Evolutionary conservation across 164 flowering plant species (phyloP).

Genomic region (Buxus sempervirens): DNA sequence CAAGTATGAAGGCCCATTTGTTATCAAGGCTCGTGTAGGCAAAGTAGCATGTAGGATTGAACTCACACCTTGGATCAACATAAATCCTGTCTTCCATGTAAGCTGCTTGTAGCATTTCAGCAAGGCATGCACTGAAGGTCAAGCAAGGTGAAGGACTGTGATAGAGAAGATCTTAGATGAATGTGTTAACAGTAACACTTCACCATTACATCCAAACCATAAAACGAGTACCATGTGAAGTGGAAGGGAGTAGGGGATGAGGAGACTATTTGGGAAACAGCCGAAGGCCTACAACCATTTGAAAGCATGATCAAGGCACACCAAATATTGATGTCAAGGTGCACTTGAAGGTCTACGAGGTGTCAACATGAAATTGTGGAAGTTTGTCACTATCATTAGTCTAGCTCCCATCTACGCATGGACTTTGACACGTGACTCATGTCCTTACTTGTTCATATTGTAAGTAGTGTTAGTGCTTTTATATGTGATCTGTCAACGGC

Average conservation of each 20-base stretch:
- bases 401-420: too few relatives aligned
- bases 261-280: not conserved
- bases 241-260: not conserved
- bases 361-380: too few relatives aligned
- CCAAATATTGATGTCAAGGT: too few relatives aligned
- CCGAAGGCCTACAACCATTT: not conserved
- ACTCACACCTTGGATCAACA: not conserved
- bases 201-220: not conserved
- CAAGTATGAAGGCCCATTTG: not conserved
- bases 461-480: too few relatives aligned
- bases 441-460: too few relatives aligned
- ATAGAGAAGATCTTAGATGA: not conserved
- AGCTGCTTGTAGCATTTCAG: not conserved
- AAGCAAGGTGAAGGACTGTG: not conserved
- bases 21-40: not conserved
- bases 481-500: too few relatives aligned
- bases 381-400: too few relatives aligned
- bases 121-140: too few relatives aligned
- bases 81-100: not conserved
- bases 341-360: too few relatives aligned
- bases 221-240: not conserved
- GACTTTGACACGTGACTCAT: too few relatives aligned
- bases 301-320: too few relatives aligned
- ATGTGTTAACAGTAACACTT: not conserved
- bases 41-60: not conserved